These are phyloP conservation scores for Ballota nigra DNA, from an alignment of 257 asterid species.

Conservation along the genomic window DNA sequence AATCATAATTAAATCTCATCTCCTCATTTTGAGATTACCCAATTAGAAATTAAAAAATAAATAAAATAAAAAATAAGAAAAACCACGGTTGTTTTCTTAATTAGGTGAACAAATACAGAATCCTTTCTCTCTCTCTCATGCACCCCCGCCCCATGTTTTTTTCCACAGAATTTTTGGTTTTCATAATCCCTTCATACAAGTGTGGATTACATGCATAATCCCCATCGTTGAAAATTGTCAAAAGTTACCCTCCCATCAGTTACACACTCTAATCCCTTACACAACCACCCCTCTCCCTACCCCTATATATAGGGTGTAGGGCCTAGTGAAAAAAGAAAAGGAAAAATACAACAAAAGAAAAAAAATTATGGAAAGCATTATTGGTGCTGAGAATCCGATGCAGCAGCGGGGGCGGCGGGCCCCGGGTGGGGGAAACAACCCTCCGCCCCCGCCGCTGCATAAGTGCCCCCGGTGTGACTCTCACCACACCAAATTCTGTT, in stretches of 20 bases:
- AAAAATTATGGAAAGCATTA: constrained; percentile 8
- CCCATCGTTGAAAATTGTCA: constrained; percentile 29
- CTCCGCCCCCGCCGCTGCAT: constrained; percentile 29
- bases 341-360: constrained; percentile 14
- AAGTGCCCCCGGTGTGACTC: constrained; percentile 51
- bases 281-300: background rate
- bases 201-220: constrained; percentile 37
- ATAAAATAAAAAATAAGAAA: no score
- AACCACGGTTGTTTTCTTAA: background rate
- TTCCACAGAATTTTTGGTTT: constrained; percentile 20
- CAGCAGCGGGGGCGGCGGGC: constrained; percentile 13
- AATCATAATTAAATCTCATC: background rate
- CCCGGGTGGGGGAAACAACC: background rate
- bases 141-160: background rate
- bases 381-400: background rate
- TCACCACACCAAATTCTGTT: constrained; percentile 49
- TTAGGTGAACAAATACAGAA: background rate
- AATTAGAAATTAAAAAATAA: background rate
- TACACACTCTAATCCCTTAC: constrained; percentile 9
- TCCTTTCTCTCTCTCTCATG: background rate
- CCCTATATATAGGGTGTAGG: background rate
- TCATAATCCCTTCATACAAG: constrained; percentile 31
- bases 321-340: constrained; percentile 17
- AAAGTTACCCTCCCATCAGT: background rate
- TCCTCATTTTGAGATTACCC: background rate